Evolutionary conservation across 352 stramenopile species (phyloP).

Genomic region (Globisporangium recalcitrans): DNA sequence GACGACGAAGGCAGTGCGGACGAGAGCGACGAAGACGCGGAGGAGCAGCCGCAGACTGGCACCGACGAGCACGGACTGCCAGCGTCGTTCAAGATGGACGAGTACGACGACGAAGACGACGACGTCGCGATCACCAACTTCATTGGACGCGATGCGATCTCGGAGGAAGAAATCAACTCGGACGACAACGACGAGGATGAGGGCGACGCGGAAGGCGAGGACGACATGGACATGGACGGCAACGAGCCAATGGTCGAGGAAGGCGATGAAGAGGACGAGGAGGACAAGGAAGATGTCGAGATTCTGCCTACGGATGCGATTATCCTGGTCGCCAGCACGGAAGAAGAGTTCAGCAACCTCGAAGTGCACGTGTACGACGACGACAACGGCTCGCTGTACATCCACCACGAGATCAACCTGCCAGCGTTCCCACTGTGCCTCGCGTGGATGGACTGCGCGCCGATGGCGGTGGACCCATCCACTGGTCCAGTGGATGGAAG

Average conservation of each 20-base stretch:
- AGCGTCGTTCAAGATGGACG: slow-evolving; percentile 79
- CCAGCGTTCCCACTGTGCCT: slow-evolving; percentile 97
- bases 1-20: slow-evolving; percentile 27
- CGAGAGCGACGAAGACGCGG: slow-evolving; percentile 1
- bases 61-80: slow-evolving; percentile 49
- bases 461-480: slow-evolving; percentile 47
- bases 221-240: slow-evolving; percentile 44
- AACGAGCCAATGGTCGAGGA: slow-evolving; percentile 24
- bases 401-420: slow-evolving; percentile 99
- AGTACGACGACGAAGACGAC: slow-evolving; percentile 86
- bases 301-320: slow-evolving; percentile 93
- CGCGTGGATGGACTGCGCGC: slow-evolving; percentile 93
- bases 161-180: slow-evolving; percentile 25
- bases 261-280: slow-evolving; percentile 47
- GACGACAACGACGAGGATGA: slow-evolving; percentile 32
- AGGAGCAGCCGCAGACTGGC: slow-evolving; percentile 20
- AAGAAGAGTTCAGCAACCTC: slow-evolving; percentile 97
- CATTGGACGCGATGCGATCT: slow-evolving; percentile 35
- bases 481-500: slow-evolving; percentile 87
- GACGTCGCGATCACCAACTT: slow-evolving; percentile 81
- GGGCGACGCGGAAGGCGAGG: slow-evolving; percentile 28
- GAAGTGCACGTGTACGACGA: slow-evolving; percentile 99
- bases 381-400: slow-evolving; percentile 95
- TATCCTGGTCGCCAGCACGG: slow-evolving; percentile 95
- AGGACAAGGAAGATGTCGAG: slow-evolving; percentile 91